These are phyloP conservation scores for Hemisphaericaspora nanyangensis DNA, from an alignment of 805 yeast genomes.

Conservation along the genomic window DNA sequence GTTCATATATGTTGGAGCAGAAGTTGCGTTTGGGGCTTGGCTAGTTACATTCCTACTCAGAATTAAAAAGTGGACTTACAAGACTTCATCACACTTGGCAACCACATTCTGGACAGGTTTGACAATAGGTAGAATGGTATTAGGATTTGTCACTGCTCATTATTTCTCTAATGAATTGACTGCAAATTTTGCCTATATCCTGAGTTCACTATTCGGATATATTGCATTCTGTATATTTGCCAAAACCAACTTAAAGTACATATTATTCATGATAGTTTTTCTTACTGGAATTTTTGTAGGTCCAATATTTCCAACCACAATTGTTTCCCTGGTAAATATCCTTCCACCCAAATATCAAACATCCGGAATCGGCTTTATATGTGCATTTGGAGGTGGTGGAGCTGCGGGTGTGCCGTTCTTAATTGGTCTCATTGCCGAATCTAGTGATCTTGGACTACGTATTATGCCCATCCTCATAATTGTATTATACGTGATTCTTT, in stretches of 20 bases:
- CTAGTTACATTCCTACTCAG: constrained; percentile 44
- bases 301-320: constrained; percentile 63
- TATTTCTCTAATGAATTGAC: constrained; percentile 44
- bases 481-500: constrained; percentile 20
- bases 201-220: constrained; percentile 26
- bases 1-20: constrained; percentile 51
- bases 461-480: constrained; percentile 30
- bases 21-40: constrained; percentile 53
- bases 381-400: constrained; percentile 81
- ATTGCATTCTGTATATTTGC: constrained; percentile 23
- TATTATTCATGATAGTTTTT: constrained; percentile 35
- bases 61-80: constrained; percentile 33
- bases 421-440: constrained; percentile 48
- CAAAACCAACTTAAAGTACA: constrained; percentile 23
- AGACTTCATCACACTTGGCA: constrained; percentile 43
- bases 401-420: constrained; percentile 71
- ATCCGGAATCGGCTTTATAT: constrained; percentile 67
- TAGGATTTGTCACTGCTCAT: constrained; percentile 53
- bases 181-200: constrained; percentile 41
- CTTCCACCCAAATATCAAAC: constrained; percentile 61
- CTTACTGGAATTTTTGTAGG: constrained; percentile 49
- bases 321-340: constrained; percentile 57
- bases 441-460: constrained; percentile 28
- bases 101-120: constrained; percentile 50
- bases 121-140: constrained; percentile 43